Percentiles rank a stretch among this genome's conserved stretches.
These are phyloP conservation scores for Jacaranda copaia DNA, from an alignment of 257 asterid genomes.

Conservation along the genomic window DNA sequence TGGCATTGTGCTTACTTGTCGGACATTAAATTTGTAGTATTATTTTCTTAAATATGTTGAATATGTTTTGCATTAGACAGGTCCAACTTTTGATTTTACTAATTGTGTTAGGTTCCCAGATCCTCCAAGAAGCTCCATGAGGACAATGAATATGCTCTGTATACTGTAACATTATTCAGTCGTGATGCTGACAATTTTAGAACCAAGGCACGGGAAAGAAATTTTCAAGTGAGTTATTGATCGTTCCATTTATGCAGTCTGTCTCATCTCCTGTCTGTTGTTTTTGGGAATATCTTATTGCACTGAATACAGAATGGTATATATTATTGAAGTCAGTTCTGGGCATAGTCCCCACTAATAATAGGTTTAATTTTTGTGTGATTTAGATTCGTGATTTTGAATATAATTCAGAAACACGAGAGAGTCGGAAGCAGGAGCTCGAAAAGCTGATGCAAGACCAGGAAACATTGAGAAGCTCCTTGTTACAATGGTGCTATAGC, in stretches of 20 bases:
- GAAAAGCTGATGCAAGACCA: conserved; percentile 80
- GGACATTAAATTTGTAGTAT: not conserved
- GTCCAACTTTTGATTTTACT: conserved; percentile 45
- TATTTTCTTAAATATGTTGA: not conserved
- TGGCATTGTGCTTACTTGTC: conserved; percentile 21
- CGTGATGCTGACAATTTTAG: conserved; percentile 98
- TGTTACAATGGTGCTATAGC: conserved; percentile 84
- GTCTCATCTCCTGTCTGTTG: conserved; percentile 21
- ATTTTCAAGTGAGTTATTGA: conserved; percentile 70
- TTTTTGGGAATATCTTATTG: conserved; percentile 6
- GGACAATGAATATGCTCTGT: conserved; percentile 92
- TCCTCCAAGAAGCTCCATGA: conserved; percentile 91
- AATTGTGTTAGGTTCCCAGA: conserved; percentile 88
- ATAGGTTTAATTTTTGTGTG: conserved; percentile 33
- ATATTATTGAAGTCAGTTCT: conserved; percentile 8
- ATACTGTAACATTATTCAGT: conserved; percentile 79
- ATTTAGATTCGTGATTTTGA: conserved; percentile 86
- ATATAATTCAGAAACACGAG: conserved; percentile 73
- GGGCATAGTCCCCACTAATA: conserved; percentile 30
- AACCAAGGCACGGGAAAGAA: conserved; percentile 82
- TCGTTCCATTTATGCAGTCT: conserved; percentile 26
- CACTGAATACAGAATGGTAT: conserved; percentile 15
- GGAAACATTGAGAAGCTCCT: conserved; percentile 75
- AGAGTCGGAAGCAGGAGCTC: conserved; percentile 74
- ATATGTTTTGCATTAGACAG: conserved; percentile 26